Evolutionary conservation across 805 yeast genomes (phyloP).

Genomic region (Lachancea kluyveri): DNA sequence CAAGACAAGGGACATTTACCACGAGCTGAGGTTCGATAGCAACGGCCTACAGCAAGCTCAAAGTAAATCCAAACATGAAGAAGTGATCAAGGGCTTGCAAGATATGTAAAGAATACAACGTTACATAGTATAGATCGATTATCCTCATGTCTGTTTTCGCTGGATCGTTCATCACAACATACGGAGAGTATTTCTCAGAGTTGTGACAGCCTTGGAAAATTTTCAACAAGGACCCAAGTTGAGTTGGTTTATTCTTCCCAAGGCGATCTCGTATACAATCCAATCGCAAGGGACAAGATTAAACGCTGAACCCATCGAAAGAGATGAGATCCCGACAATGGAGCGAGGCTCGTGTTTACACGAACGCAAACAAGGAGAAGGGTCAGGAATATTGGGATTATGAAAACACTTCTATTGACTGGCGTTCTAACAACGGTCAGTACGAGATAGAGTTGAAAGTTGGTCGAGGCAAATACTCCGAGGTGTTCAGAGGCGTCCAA

Average conservation of each 20-base stretch:
- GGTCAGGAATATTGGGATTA: constrained; percentile 83
- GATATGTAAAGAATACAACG: constrained; percentile 13
- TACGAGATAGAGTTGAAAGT: constrained; percentile 79
- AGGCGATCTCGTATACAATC: too few species aligned
- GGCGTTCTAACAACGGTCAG: constrained; percentile 51
- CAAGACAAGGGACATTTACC: constrained; percentile 82
- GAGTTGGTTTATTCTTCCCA: too few species aligned
- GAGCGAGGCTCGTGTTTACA: constrained; percentile 59
- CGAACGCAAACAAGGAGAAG: constrained; percentile 62
- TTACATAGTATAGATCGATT: constrained; percentile 2
- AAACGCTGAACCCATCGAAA: too few species aligned
- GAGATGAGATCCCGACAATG: constrained; percentile 32
- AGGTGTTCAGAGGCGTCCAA: constrained; percentile 82
- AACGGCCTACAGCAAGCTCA: constrained; percentile 15
- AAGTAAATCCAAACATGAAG: constrained; percentile 29
- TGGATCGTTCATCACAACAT: too few species aligned
- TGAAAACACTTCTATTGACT: constrained; percentile 55
- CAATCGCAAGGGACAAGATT: too few species aligned
- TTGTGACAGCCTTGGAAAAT: too few species aligned
- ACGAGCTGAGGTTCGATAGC: constrained; percentile 53
- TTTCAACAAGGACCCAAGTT: too few species aligned
- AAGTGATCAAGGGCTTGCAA: constrained; percentile 33
- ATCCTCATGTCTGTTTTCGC: too few species aligned
- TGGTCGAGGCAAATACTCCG: constrained; percentile 94
- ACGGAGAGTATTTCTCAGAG: too few species aligned